phyloP scores from a whole-genome alignment of 2,329 filamentous ascomycete species.

The Trichoderma atrobrunneum region DNA sequence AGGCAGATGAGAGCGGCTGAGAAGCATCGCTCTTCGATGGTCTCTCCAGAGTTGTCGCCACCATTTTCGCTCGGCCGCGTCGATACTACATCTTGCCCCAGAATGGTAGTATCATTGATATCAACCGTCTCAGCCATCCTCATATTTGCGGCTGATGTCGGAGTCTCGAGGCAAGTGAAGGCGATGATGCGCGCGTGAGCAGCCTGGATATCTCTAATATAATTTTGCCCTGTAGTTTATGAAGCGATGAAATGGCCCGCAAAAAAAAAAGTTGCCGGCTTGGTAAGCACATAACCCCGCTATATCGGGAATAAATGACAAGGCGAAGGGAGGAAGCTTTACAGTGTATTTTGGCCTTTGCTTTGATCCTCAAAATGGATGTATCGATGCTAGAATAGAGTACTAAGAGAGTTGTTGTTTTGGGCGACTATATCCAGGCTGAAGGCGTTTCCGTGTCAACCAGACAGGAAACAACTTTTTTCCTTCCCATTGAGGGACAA shows the following conservation, averaged over 20 bases:
- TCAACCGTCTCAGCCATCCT: slow-evolving; percentile 18
- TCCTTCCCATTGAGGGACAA: background rate
- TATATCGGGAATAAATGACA: background rate
- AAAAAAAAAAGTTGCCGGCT: slow-evolving; percentile 22
- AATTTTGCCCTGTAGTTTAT: slow-evolving; percentile 5
- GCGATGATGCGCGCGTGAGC: background rate
- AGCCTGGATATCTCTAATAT: background rate
- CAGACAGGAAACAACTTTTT: background rate
- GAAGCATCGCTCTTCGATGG: slow-evolving; percentile 64
- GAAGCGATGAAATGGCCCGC: slow-evolving; percentile 19
- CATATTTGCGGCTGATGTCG: slow-evolving; percentile 1
- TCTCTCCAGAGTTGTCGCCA: slow-evolving; percentile 36
- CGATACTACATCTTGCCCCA: slow-evolving; percentile 1
- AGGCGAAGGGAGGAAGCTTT: background rate
- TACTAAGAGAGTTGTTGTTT: background rate
- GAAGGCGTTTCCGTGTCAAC: background rate
- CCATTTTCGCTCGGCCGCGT: slow-evolving; percentile 9
- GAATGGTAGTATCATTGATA: slow-evolving; percentile 10
- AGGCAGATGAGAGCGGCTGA: slow-evolving; percentile 58
- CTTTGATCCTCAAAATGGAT: background rate
- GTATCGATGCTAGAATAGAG: background rate
- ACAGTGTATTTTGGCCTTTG: background rate
- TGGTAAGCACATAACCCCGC: slow-evolving; percentile 18
- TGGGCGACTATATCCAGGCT: background rate
- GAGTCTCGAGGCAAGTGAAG: background rate